A percentile compares a stretch with the other conserved stretches of the same genome.
These are phyloP conservation scores for Graphilbum fragrans DNA, from an alignment of 2,329 filamentous ascomycete species.

Conservation along the genomic window DNA sequence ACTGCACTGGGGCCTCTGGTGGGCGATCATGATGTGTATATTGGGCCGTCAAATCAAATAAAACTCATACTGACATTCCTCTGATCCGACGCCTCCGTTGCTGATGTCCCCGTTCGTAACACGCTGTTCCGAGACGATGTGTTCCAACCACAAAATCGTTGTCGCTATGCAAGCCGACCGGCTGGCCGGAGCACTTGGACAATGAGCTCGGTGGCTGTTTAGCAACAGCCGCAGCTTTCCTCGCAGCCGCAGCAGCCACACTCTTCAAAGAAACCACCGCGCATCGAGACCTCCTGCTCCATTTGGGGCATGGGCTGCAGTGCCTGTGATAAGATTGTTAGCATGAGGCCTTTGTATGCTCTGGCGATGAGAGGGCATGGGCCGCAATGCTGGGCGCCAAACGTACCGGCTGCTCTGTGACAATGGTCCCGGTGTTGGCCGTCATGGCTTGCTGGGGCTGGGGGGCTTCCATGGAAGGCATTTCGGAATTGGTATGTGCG, in stretches of 20 bases:
- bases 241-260: constrained; percentile 18
- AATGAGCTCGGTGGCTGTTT: constrained; percentile 2
- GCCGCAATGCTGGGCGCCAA: no score
- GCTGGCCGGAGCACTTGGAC: background rate
- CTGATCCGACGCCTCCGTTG: no score
- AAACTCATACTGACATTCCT: no score
- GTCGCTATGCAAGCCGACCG: no score
- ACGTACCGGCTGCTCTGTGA: constrained; percentile 20
- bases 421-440: constrained; percentile 10
- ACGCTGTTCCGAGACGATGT: no score
- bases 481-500: constrained; percentile 8
- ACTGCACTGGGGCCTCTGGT: no score
- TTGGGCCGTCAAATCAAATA: no score
- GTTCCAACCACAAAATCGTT: no score
- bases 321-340: constrained; percentile 8
- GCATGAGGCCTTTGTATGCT: no score
- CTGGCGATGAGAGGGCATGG: no score
- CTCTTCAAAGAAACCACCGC: constrained; percentile 20
- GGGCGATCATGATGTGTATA: no score
- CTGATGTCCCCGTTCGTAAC: no score
- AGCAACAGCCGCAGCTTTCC: constrained; percentile 18
- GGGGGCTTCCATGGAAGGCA: constrained; percentile 16
- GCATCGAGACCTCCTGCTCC: constrained; percentile 15
- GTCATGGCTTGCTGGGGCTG: constrained; percentile 20
- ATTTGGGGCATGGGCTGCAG: constrained; percentile 17